These are phyloP conservation scores for Cephalotrichum gorgonifer DNA, from an alignment of 2,329 filamentous ascomycete species.

Conservation along the genomic window DNA sequence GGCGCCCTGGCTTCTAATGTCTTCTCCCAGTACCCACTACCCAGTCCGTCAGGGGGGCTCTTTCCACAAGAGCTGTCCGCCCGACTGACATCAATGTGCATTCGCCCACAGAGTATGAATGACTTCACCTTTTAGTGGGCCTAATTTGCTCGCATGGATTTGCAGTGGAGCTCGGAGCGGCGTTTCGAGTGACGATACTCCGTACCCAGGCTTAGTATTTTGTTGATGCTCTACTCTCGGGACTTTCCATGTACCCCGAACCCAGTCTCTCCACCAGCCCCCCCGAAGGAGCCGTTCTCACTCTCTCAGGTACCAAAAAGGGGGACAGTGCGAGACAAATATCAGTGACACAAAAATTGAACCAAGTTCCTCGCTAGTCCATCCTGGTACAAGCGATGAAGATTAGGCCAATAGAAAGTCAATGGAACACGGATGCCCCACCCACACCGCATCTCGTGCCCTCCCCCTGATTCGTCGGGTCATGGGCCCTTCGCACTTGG, in stretches of 20 bases:
- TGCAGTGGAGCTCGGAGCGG: neutral
- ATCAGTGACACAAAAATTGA: constrained; percentile 1
- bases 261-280: too few species aligned
- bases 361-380: constrained; percentile 2
- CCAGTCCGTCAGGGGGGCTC: too few species aligned
- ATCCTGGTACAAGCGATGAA: neutral
- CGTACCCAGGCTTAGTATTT: neutral
- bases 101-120: neutral
- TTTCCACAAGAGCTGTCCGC: too few species aligned
- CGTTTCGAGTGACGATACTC: neutral
- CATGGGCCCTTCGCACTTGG: neutral
- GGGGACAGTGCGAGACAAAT: neutral
- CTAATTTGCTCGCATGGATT: neutral
- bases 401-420: neutral
- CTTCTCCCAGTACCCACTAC: too few species aligned
- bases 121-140: neutral
- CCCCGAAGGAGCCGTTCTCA: too few species aligned
- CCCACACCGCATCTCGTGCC: constrained; percentile 4
- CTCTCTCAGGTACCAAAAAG: too few species aligned
- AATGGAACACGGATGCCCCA: neutral
- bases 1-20: too few species aligned
- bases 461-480: neutral
- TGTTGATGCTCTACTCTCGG: neutral
- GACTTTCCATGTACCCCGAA: neutral
- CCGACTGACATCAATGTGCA: too few species aligned